Evolutionary conservation across 768 basidiomycete species (phyloP).

Genomic region (Holtermannia corniformis): DNA sequence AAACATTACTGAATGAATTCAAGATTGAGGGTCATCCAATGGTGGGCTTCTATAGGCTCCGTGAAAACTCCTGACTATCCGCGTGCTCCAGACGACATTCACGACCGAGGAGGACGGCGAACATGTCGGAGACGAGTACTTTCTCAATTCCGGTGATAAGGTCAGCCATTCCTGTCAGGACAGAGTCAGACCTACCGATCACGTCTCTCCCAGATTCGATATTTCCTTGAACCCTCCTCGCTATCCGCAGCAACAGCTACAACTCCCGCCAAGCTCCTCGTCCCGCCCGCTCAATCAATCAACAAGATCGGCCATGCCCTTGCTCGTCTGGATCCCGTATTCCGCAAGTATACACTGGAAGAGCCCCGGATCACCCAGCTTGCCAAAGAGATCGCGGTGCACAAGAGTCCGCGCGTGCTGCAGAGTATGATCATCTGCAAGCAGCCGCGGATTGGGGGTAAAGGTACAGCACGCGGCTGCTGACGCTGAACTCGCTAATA

Average conservation of each 20-base stretch:
- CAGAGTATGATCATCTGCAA: slow-evolving; percentile 96
- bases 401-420: slow-evolving; percentile 72
- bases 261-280: slow-evolving; percentile 54
- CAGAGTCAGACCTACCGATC: not conserved
- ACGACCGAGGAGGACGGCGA: slow-evolving; percentile 52
- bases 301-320: slow-evolving; percentile 76
- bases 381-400: slow-evolving; percentile 69
- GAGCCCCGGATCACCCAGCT: slow-evolving; percentile 61
- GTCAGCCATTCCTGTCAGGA: slow-evolving; percentile 7
- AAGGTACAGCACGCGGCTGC: slow-evolving; percentile 51
- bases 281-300: slow-evolving; percentile 56
- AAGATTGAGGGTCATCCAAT: slow-evolving; percentile 66
- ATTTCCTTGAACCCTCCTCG: slow-evolving; percentile 86
- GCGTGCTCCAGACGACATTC: slow-evolving; percentile 61
- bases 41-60: slow-evolving; percentile 47
- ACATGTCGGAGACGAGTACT: slow-evolving; percentile 73
- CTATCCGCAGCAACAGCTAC: slow-evolving; percentile 48
- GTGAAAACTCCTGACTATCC: not conserved
- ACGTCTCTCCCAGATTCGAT: slow-evolving; percentile 63
- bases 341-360: slow-evolving; percentile 68
- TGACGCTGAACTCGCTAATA: not conserved
- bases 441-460: slow-evolving; percentile 82
- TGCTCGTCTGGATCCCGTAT: slow-evolving; percentile 74
- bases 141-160: slow-evolving; percentile 82
- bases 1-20: slow-evolving; percentile 69